Evolutionary conservation across 208 protist genomes (phyloP).

Genomic region (Acanthamoeba quina): DNA sequence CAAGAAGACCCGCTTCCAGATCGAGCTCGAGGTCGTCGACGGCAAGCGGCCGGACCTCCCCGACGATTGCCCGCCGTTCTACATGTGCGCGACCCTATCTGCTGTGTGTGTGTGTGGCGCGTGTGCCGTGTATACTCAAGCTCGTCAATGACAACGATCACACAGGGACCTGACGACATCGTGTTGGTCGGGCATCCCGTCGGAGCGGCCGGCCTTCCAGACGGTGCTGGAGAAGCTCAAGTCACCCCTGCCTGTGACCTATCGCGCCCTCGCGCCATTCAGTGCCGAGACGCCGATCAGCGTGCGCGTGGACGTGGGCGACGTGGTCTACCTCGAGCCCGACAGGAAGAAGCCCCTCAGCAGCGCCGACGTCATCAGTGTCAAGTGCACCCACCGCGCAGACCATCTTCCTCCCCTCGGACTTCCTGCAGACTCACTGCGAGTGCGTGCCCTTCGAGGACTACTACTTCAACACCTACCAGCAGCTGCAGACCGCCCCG

Average conservation of each 20-base stretch:
- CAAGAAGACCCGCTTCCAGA: constrained; percentile 70
- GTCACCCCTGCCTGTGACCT: background rate
- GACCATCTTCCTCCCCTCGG: constrained; percentile 37
- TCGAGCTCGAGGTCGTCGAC: constrained; percentile 66
- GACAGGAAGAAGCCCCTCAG: constrained; percentile 11
- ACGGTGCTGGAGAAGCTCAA: constrained; percentile 10
- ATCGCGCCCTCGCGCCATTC: constrained; percentile 2
- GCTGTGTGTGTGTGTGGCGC: too few species aligned
- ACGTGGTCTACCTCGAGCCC: constrained; percentile 48
- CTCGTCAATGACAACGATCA: too few species aligned
- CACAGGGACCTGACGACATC: constrained; percentile 27
- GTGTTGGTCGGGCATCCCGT: constrained; percentile 21
- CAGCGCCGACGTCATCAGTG: background rate
- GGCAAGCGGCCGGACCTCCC: constrained; percentile 63
- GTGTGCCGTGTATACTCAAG: too few species aligned
- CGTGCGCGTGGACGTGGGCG: constrained; percentile 42
- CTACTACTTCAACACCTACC: constrained; percentile 43
- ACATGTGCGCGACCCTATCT: background rate
- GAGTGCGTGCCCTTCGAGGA: constrained; percentile 32
- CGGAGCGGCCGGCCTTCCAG: constrained; percentile 7
- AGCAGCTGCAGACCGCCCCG: background rate
- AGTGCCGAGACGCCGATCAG: constrained; percentile 28
- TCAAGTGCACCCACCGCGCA: constrained; percentile 28
- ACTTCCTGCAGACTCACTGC: constrained; percentile 22
- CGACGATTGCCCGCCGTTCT: constrained; percentile 25